Conservation (phyloP, 176 grass and related monocot genomes). For the Paspalum vaginatum region DNA sequence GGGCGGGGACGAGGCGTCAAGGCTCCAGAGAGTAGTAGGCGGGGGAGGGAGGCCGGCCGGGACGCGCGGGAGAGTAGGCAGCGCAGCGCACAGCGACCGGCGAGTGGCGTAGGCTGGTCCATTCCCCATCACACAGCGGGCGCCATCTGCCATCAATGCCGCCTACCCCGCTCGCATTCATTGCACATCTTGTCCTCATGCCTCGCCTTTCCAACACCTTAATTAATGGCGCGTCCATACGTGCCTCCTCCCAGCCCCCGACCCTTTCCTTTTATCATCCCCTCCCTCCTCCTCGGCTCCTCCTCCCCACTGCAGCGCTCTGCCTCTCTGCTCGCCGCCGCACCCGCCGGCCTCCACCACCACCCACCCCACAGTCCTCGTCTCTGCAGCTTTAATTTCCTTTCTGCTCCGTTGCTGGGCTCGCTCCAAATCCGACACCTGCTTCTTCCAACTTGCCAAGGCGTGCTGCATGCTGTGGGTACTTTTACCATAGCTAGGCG, state of each 20-base stretch:
- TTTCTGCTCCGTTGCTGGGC: too few species aligned
- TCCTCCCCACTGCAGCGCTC: too few species aligned
- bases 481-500: too few species aligned
- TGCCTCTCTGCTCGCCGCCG: conserved; percentile 12
- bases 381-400: too few species aligned
- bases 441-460: neutral
- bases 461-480: conserved; percentile 22
- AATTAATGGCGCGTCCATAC: conserved; percentile 55
- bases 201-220: conserved; percentile 52
- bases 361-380: too few species aligned
- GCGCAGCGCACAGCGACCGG: neutral
- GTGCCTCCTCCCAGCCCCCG: conserved; percentile 1
- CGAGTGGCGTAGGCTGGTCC: conserved; percentile 45
- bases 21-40: too few species aligned
- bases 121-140: conserved; percentile 44
- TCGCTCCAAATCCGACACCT: neutral
- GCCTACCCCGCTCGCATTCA: conserved; percentile 41
- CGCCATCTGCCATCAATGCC: conserved; percentile 47
- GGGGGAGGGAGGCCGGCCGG: too few species aligned
- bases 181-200: conserved; percentile 64
- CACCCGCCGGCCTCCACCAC: neutral
- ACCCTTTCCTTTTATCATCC: neutral
- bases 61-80: neutral
- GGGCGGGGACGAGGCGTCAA: too few species aligned
- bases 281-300: neutral